Evolutionary conservation across 2,329 filamentous ascomycete species (phyloP), one percentile per base, ranked within the genome.

Genomic region (Ceratocystis eucalypticola): DNA sequence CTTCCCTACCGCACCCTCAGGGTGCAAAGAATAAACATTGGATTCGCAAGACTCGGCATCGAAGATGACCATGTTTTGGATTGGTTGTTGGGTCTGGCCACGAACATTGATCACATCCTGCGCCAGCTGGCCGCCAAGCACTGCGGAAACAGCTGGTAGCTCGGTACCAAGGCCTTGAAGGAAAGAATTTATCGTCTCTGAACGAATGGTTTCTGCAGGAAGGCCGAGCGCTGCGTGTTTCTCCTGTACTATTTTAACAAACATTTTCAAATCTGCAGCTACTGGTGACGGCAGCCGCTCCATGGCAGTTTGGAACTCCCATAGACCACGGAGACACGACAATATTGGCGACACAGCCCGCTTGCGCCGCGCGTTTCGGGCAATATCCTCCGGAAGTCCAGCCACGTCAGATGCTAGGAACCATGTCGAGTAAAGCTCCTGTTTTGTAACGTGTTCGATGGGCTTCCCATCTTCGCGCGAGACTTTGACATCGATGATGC

Each of bases 21-120:
- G 89, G 73, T 95, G 90, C 53, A 97, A 79, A 1, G 91, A 82
- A 74, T 94, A 96, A 70, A 94, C 86, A 1, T 85, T 85, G 0
- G 88, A 89, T 70, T 89, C 84, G 75, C 89, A 88, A 59, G 81
- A 83, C 71, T 90, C 88, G 15, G 92, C 92, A 74, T 97, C 91
- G 72, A 97, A 96, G 22, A 97, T 79, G 62, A 96, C 83, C 74
- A 96, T 85, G 75, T 99, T 99, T 77, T 99, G 94, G 53, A 99
- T 88, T 0, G 94, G 94, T 75, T 96, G 94, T 77, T 97, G 91
- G 50, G 88, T 86, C 74, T 89, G 86, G 62, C 92, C 91, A 5
- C 97, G 82, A 41, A 96, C 92, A 72, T 97, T 97, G 77, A 99
- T 97, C 64, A 96, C 91, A 74, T 99, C 94, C 76, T 99, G 94